A percentile compares a stretch with the other conserved stretches of the same genome.
Evolutionary conservation across 495 filamentous ascomycete genomes (phyloP).

Genomic region (Penicillium egyptiacum): DNA sequence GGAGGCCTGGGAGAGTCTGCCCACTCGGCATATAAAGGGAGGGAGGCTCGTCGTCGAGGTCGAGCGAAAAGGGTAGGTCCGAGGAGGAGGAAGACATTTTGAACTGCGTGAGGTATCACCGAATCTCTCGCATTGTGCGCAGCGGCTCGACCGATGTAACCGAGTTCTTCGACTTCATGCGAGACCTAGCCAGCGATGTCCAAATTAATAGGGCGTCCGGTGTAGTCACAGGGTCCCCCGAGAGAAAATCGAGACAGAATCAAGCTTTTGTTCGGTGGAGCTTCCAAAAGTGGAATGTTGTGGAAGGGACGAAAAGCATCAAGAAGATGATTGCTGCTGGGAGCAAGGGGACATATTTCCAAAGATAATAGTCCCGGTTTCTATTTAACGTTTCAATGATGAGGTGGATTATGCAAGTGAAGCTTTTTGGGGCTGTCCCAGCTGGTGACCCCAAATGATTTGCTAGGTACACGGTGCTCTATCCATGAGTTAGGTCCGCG

Average conservation of each 20-base stretch:
- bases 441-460: no score
- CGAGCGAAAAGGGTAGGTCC: conserved; percentile 41
- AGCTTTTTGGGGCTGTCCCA: no score
- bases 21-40: no score
- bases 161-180: conserved; percentile 44
- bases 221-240: conserved; percentile 26
- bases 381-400: no score
- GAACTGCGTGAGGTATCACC: conserved; percentile 26
- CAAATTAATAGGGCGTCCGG: not conserved
- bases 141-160: conserved; percentile 40
- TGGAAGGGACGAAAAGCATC: conserved; percentile 44
- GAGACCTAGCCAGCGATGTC: conserved; percentile 6
- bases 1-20: no score
- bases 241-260: conserved; percentile 21
- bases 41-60: no score
- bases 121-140: conserved; percentile 21
- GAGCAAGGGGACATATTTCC: conserved; percentile 41
- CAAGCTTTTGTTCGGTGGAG: conserved; percentile 11
- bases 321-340: conserved; percentile 49
- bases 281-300: conserved; percentile 41
- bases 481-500: no score
- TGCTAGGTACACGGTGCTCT: no score
- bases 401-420: no score
- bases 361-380: conserved; percentile 11
- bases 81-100: conserved; percentile 32